Evolutionary conservation across 148 eudicot genomes (phyloP).

Genomic region (Hydrangea macrophylla): DNA sequence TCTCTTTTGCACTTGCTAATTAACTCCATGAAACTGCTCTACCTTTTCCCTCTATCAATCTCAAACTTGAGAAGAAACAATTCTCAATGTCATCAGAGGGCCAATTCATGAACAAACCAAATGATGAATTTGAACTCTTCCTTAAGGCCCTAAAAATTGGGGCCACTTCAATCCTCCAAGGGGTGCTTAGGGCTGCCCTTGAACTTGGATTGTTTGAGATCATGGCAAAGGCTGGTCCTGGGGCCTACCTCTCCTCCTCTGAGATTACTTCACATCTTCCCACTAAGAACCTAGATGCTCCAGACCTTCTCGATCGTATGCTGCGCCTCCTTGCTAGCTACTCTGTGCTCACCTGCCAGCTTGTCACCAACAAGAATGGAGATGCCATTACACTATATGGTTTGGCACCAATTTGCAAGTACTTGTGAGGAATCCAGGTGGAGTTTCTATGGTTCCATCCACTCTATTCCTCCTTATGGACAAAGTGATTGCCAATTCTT

Average conservation of each 20-base stretch:
- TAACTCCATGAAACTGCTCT: conserved; percentile 10
- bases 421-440: conserved; percentile 21
- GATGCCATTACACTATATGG: conserved; percentile 30
- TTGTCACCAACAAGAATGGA: no score
- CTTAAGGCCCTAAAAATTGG: no score
- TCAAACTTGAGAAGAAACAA: no score
- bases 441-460: conserved; percentile 38
- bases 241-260: conserved; percentile 24
- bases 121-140: no score
- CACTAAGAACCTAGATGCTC: no score
- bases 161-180: conserved; percentile 33
- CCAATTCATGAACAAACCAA: no score
- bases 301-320: no score
- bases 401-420: conserved; percentile 33
- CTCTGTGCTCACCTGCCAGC: no score
- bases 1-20: conserved; percentile 27
- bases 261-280: conserved; percentile 32
- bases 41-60: neutral
- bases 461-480: conserved; percentile 29
- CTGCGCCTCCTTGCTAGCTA: no score
- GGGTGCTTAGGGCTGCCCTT: conserved; percentile 35
- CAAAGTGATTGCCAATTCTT: conserved; percentile 33
- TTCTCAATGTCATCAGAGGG: no score
- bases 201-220: conserved; percentile 43
- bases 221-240: conserved; percentile 16